phyloP scores from a whole-genome alignment of 2,329 filamentous ascomycete genomes.

The Sordariomycetes sp. region DNA sequence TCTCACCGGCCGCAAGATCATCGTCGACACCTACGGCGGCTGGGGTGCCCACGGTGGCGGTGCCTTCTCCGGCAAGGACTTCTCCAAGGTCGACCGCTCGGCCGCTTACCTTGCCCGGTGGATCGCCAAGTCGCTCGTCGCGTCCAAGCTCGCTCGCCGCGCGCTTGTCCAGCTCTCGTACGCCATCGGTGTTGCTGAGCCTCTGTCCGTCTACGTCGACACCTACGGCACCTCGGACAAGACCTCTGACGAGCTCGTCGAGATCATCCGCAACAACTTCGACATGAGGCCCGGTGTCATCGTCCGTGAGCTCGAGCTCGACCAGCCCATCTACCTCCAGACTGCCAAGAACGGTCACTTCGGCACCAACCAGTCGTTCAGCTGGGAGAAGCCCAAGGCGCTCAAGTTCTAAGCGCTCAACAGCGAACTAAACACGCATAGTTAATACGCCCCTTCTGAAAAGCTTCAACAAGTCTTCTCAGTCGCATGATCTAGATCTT shows the following conservation, averaged over 20 bases:
- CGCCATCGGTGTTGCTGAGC: conserved; percentile 97
- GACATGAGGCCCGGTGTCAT: conserved; percentile 97
- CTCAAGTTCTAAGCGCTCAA: conserved; percentile 64
- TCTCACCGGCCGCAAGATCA: conserved; percentile 98
- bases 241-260: conserved; percentile 82
- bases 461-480: conserved; percentile 4
- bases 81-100: conserved; percentile 99
- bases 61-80: conserved; percentile 99
- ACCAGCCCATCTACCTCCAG: conserved; percentile 93
- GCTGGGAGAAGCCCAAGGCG: conserved; percentile 95
- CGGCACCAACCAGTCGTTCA: conserved; percentile 88
- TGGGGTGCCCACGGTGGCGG: conserved; percentile 99
- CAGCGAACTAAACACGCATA: background rate
- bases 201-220: conserved; percentile 95
- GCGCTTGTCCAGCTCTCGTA: conserved; percentile 96
- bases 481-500: conserved; percentile 8
- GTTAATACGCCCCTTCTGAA: background rate
- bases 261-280: conserved; percentile 93
- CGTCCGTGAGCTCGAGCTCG: conserved; percentile 90
- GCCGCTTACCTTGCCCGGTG: conserved; percentile 95
- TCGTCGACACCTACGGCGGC: conserved; percentile 98
- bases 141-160: conserved; percentile 79
- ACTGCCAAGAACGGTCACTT: conserved; percentile 99
- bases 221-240: conserved; percentile 89
- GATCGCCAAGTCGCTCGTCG: conserved; percentile 97